Evolutionary conservation across 1,139 yeast species (phyloP), one percentile per base, ranked within the genome.

Genomic region (Taphrina pruni): DNA sequence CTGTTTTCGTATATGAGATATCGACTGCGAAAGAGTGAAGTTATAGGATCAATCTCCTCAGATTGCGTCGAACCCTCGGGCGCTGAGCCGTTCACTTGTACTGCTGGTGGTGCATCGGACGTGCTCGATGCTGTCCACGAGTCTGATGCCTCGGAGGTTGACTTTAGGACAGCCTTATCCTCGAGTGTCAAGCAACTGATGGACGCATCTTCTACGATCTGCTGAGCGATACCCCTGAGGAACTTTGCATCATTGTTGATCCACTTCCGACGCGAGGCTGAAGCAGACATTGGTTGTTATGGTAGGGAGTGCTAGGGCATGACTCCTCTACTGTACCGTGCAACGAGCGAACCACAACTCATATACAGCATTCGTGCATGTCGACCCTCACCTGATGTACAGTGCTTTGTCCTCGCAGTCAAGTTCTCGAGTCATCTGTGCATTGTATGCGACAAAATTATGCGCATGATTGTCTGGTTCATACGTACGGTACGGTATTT

Each of bases 1-100:
- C 68, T 60, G 38, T 48, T 56, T 20, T 69, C 70, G 58, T 64
- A 69, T 6, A 69, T 39, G 43, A 69, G 60, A 32, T 60, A 57
- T 14, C 70, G 65, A n/a, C 60, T 51, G 11, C 70, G 69, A 21
- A 69, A 69, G 12, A 65, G 45, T 1, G 39, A 26, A 2, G 70
- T 69, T 9, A 69, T 6, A 1, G 41, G 65, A 12, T 69, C 65
- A 6, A 45, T 35, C n/a, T 62, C 66, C 8, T 41, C 60, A 1
- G 56, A 38, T 20, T 32, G 41, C 14, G 43, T 26, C 41, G 58
- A 54, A 11, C 21, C 54, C 8, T 54, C 58, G 6, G 41, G 21
- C 11, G 43, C 41, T 32, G 21, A 11, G 9, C 58, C 58, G 32
- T 54, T 54, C 11, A 17, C 26, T 35, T 35, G 43, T 54, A 43